Conservation (phyloP, 1,139 yeast species). For the Kurtzmaniella quercitrusa region DNA sequence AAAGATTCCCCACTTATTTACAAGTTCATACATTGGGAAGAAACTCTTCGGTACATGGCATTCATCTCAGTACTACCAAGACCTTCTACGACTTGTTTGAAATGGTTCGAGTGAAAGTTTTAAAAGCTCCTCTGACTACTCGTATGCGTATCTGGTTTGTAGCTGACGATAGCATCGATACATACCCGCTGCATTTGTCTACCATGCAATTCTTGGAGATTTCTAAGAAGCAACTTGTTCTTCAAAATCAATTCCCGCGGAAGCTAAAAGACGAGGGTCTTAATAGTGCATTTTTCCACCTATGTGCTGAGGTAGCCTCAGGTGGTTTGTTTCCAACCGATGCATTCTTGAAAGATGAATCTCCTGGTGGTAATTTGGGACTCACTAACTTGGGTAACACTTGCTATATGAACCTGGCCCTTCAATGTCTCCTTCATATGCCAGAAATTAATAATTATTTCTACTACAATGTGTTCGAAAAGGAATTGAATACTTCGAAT, state of each 20-base stretch:
- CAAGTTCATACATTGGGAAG: slow-evolving; percentile 47
- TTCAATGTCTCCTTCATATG: slow-evolving; percentile 84
- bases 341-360: slow-evolving; percentile 5
- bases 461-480: slow-evolving; percentile 51
- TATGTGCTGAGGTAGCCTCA: slow-evolving; percentile 21
- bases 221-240: slow-evolving; percentile 27
- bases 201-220: slow-evolving; percentile 26
- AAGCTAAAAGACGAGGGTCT: slow-evolving; percentile 33
- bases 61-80: slow-evolving; percentile 26
- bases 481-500: slow-evolving; percentile 69
- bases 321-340: slow-evolving; percentile 25
- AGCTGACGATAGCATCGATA: slow-evolving; percentile 19
- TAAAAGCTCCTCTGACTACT: slow-evolving; percentile 15
- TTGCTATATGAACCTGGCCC: slow-evolving; percentile 95
- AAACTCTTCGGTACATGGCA: slow-evolving; percentile 12
- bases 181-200: slow-evolving; percentile 21
- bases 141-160: slow-evolving; percentile 40
- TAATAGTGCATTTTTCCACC: slow-evolving; percentile 22
- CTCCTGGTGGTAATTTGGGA: slow-evolving; percentile 48
- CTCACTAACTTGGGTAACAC: slow-evolving; percentile 85
- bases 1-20: slow-evolving; percentile 49
- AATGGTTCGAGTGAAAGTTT: slow-evolving; percentile 17
- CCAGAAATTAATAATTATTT: slow-evolving; percentile 83
- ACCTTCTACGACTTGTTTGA: slow-evolving; percentile 33
- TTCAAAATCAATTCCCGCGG: slow-evolving; percentile 18